Evolutionary conservation across 495 filamentous ascomycete species (phyloP), one percentile per base, ranked within the genome.

Genomic region (Hyaloscypha hepaticicola): DNA sequence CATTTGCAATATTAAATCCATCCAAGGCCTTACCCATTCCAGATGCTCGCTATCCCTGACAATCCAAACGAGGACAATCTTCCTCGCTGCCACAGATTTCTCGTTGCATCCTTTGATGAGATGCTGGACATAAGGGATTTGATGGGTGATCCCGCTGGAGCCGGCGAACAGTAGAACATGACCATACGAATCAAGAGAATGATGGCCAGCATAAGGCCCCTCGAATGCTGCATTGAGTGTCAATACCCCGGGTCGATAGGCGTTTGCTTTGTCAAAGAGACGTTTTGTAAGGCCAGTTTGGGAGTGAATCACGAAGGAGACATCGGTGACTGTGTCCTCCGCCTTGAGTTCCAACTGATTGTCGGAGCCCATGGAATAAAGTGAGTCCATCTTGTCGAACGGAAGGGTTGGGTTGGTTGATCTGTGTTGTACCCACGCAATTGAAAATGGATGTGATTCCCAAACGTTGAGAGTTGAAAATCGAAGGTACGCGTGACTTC

Each of bases 1-100:
- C 87, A 96, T 87, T 48, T 81, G 81, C 62, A 97, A 79, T 59
- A 98, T 88, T 66, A 82, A 81, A 63, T 92, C 92, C 90, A 99
- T 96, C 90, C 90, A 98, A 16, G 91, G 89, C 7, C 90, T 83
- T 68, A 93, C 91, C 95, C 95, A 99, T 75, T 96, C 91, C 12
- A 97, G 80, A 65, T 93, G 85, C 61, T 96, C 92, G 14, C 87
- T 87, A 48, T 92, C 90, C 64, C 92, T 91, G 63, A 97, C 88
- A 69, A 96, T 87, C 95, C 95, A 98, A 64, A 96, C 85, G 29
- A 99, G 86, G 1, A 86, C 87, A 45, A 97, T 77, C 38, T 86
- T 86, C 58, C 93, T 88, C 5, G 91, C 90, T 2, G 93, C 93
- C 38, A 89, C 85, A 19, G 85, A 92, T 58, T 88, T 85, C 6